phyloP scores from a whole-genome alignment of 352 stramenopile genomes.

The Globisporangium paddicum region DNA sequence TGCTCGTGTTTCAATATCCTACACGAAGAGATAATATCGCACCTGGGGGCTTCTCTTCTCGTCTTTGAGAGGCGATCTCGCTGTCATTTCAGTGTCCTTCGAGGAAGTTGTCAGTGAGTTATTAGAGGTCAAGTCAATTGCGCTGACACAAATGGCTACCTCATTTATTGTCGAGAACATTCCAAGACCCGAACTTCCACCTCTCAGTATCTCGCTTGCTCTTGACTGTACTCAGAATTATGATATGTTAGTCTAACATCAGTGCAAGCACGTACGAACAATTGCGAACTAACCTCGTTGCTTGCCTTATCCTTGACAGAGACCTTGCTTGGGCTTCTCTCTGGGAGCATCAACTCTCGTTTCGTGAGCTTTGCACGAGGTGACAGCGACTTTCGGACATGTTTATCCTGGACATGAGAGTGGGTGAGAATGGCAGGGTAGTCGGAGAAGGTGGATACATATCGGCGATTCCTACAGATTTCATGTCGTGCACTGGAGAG shows the following conservation, averaged over 20 bases:
- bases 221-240: not conserved
- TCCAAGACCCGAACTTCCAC: not conserved
- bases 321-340: not conserved
- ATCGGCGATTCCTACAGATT: constrained; percentile 1
- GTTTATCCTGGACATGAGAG: constrained; percentile 3
- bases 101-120: constrained; percentile 1
- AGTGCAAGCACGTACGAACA: too few relatives aligned
- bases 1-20: not conserved
- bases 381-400: not conserved
- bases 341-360: not conserved
- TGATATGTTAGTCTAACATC: not conserved
- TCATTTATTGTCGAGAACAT: constrained; percentile 10
- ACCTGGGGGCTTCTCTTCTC: constrained; percentile 11
- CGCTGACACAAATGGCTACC: not conserved
- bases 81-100: constrained; percentile 12
- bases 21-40: not conserved
- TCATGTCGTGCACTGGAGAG: not conserved
- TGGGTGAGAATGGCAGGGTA: not conserved
- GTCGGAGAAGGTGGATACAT: not conserved
- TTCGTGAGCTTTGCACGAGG: constrained; percentile 3
- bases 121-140: not conserved
- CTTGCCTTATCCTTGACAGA: not conserved
- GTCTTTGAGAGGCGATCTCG: not conserved
- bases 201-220: not conserved
- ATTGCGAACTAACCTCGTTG: not conserved